A percentile compares a stretch with the other conserved stretches of the same genome.
phyloP scores from a whole-genome alignment of 1,284 basidiomycete genomes.

The Austroboletus rostrupii region DNA sequence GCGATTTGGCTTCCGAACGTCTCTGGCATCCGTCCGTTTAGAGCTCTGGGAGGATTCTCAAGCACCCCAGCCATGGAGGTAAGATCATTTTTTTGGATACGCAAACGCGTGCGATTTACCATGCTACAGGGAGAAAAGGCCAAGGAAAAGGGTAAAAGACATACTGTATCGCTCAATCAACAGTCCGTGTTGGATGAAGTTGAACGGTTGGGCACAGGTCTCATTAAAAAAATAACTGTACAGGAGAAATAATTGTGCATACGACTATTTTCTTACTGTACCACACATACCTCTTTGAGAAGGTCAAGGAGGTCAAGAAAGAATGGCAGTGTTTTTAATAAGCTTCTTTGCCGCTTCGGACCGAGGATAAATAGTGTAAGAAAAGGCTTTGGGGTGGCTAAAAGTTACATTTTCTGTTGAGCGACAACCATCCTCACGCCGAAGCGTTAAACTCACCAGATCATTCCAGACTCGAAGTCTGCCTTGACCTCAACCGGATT shows the following conservation, averaged over 20 bases:
- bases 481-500: slow-evolving; percentile 29
- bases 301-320: slow-evolving; percentile 11
- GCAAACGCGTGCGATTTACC: slow-evolving; percentile 11
- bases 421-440: no score
- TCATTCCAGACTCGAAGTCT: slow-evolving; percentile 43
- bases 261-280: neutral
- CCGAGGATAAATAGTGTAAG: no score
- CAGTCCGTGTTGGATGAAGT: slow-evolving; percentile 74
- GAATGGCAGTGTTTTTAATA: slow-evolving; percentile 27
- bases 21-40: slow-evolving; percentile 59
- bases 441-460: slow-evolving; percentile 32
- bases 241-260: slow-evolving; percentile 17
- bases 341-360: slow-evolving; percentile 25
- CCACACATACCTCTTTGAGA: neutral
- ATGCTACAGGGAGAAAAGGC: slow-evolving; percentile 33
- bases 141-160: slow-evolving; percentile 56
- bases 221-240: slow-evolving; percentile 53
- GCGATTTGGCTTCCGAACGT: slow-evolving; percentile 84
- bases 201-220: slow-evolving; percentile 69
- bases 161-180: slow-evolving; percentile 71
- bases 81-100: slow-evolving; percentile 1
- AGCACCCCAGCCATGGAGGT: slow-evolving; percentile 49
- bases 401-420: no score
- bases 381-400: no score
- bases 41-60: slow-evolving; percentile 81